Base-by-base conservation (phyloP, 2,329 filamentous ascomycete species). In the Aspergillus tamarii region DNA sequence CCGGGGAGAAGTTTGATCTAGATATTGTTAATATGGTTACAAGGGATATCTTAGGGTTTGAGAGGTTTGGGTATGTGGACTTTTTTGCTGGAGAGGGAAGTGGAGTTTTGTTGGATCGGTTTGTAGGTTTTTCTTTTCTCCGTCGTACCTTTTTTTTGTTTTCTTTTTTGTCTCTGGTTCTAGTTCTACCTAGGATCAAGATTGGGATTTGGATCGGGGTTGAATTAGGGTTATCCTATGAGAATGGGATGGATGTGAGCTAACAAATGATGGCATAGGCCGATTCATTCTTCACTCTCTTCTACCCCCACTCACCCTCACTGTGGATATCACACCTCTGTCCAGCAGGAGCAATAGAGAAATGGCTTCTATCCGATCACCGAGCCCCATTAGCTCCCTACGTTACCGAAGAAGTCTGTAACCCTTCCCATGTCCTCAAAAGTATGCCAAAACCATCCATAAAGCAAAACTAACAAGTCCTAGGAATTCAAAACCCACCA, bases 261-360 rank as follows among this genome's bases (percentile, higher is more conserved):
- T 46, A 16, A 46, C 7, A 8, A 21, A 14, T 19, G 6, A 2
- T 23, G 2, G 2, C 11, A 30, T 21, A 68, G 66, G 46, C 59
- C 1, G 66, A 70, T 0, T 74, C 72, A 12, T 71, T 73, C 55
- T 70, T 71, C 57, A 61, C 66, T 11, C 58, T 75, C 14, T 70
- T 70, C 45, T 74, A 72, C 55, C 65, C 72, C 10, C 41, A 62
- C 30, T 64, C 72, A 28, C 60, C 65, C 1, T 45, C 61, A 9
- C 39, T 72, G 14, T 72, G 68, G 68, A 62, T 61, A 3, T 62
- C 69, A 4, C 62, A 73, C 46, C 50, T 73, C 5, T 68, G 66
- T 0, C 68, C 72, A 5, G 57, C 57, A 10, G 71, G 71, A 5
- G 65, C 68, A 30, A 57, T 68, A 21, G 69, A 70, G 43, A 34